Percentiles rank a stretch among this genome's conserved stretches.
phyloP scores from a whole-genome alignment of 441 rosid species.

The Gossypium gossypioides region DNA sequence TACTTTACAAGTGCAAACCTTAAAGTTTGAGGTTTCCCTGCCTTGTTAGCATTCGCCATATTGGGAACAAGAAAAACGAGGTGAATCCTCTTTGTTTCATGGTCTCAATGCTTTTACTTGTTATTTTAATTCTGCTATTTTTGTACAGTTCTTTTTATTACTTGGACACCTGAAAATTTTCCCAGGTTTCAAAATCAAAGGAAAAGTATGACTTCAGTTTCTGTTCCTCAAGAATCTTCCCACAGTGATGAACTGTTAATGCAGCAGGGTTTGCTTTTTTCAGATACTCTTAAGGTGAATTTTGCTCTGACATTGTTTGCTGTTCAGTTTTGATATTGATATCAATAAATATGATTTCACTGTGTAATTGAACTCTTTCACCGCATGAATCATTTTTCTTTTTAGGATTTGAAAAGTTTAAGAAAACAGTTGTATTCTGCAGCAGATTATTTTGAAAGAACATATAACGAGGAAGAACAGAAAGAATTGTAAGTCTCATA shows the following conservation, averaged over 20 bases:
- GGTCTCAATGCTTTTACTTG: not conserved
- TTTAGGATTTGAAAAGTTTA: conserved; percentile 60
- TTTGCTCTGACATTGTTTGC: not conserved
- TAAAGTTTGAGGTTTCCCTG: conserved; percentile 12
- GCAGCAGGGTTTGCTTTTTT: conserved; percentile 61
- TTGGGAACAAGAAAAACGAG: not conserved
- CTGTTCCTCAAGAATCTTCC: conserved; percentile 40
- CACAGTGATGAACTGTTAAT: conserved; percentile 60
- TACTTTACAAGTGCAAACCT: not conserved
- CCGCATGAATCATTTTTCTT: not conserved
- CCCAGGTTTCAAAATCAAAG: conserved; percentile 19
- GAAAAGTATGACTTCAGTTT: conserved; percentile 26
- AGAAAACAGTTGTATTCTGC: conserved; percentile 77
- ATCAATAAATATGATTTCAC: not conserved
- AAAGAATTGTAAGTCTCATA: conserved; percentile 46
- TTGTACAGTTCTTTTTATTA: not conserved
- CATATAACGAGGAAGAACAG: conserved; percentile 43
- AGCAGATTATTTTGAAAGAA: conserved; percentile 71
- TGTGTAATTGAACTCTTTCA: not conserved
- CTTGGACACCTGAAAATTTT: not conserved
- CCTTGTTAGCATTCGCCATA: not conserved
- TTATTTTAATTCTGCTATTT: not conserved
- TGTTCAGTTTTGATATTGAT: not conserved
- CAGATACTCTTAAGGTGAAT: conserved; percentile 57
- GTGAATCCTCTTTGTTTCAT: not conserved